A percentile compares a stretch with the other conserved stretches of the same genome.
These are phyloP conservation scores for Zygoascus meyerae DNA, from an alignment of 1,139 yeast genomes.

Conservation along the genomic window DNA sequence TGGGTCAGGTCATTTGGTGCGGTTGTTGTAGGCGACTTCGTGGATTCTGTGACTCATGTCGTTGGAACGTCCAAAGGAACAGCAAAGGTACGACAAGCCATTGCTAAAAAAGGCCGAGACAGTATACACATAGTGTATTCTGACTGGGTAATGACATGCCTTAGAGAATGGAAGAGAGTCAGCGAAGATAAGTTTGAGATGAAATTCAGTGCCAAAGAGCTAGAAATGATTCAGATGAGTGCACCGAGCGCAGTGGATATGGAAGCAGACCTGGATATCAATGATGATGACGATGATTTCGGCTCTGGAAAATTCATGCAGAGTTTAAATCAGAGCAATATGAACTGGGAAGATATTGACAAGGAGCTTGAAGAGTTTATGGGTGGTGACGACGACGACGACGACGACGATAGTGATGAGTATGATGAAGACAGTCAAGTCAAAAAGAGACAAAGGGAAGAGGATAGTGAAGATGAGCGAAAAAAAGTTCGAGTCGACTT, in stretches of 20 bases:
- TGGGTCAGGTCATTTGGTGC: slow-evolving; percentile 96
- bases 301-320: slow-evolving; percentile 31
- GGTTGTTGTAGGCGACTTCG: slow-evolving; percentile 65
- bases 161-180: slow-evolving; percentile 69
- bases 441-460: slow-evolving; percentile 13
- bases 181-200: slow-evolving; percentile 59
- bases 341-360: slow-evolving; percentile 36
- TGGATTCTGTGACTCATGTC: slow-evolving; percentile 78
- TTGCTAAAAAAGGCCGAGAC: slow-evolving; percentile 26
- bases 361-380: slow-evolving; percentile 36
- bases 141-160: slow-evolving; percentile 86
- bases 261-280: slow-evolving; percentile 22
- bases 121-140: slow-evolving; percentile 75
- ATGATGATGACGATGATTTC: slow-evolving; percentile 35
- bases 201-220: slow-evolving; percentile 20
- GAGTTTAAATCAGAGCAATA: slow-evolving; percentile 31
- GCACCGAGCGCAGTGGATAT: slow-evolving; percentile 2
- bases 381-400: slow-evolving; percentile 30
- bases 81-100: slow-evolving; percentile 67
- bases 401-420: slow-evolving; percentile 23
- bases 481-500: slow-evolving; percentile 17
- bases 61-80: slow-evolving; percentile 73
- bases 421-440: slow-evolving; percentile 16
- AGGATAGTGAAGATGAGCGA: slow-evolving; percentile 20
- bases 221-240: slow-evolving; percentile 7